Conservation (phyloP, 192 early-diverging fungal genomes). For the Mortierella hygrophila region DNA sequence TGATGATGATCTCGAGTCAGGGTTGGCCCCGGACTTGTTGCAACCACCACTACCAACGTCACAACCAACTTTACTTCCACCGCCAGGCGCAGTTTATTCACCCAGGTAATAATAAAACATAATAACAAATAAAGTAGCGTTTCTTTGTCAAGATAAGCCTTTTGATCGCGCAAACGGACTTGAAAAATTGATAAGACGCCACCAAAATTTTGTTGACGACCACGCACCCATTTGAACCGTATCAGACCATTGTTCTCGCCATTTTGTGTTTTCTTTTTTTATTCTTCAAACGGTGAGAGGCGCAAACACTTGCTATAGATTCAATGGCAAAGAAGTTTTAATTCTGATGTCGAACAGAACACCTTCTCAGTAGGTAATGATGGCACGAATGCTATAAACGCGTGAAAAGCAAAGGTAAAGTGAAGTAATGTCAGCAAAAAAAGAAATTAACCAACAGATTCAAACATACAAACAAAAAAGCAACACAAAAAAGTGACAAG, state of each 20-base stretch:
- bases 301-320: conserved; percentile 18
- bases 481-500: background rate
- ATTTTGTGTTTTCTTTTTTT: too few species aligned
- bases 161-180: too few species aligned
- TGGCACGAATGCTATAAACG: conserved; percentile 43
- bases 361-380: conserved; percentile 29
- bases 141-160: too few species aligned
- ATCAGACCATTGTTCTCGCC: too few species aligned
- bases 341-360: background rate
- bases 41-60: background rate
- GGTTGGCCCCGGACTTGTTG: background rate
- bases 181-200: too few species aligned
- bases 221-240: too few species aligned
- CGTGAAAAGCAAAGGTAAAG: background rate
- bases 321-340: background rate
- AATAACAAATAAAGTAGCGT: too few species aligned
- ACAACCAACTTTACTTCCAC: background rate
- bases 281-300: background rate
- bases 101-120: background rate
- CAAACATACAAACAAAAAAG: background rate
- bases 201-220: too few species aligned
- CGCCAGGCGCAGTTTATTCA: background rate
- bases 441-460: background rate
- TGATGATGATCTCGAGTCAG: background rate
- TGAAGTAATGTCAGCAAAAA: background rate